Evolutionary conservation across 2,329 filamentous ascomycete genomes (phyloP).

Genomic region (Aspergillus latus): DNA sequence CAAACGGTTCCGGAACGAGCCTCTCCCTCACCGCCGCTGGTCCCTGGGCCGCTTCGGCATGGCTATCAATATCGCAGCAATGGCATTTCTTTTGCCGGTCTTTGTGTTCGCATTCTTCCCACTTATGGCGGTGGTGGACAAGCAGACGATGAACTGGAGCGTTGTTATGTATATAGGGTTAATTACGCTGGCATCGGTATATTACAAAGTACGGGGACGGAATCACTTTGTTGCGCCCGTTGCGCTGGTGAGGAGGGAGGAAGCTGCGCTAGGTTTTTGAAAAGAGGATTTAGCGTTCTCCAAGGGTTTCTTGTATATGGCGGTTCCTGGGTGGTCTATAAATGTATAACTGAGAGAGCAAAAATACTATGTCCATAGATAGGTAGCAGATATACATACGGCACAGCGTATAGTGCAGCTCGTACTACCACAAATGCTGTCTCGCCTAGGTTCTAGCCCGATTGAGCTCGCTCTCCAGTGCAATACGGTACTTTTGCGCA

Average conservation of each 20-base stretch:
- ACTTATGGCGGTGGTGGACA: slow-evolving; percentile 30
- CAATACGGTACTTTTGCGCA: too few relatives aligned
- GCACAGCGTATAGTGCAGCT: too few relatives aligned
- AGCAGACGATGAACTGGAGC: slow-evolving; percentile 50
- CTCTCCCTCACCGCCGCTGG: slow-evolving; percentile 47
- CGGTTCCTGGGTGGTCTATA: background rate
- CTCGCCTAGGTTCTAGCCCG: too few relatives aligned
- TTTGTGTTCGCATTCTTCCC: slow-evolving; percentile 51
- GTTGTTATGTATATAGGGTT: slow-evolving; percentile 48
- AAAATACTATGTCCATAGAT: too few relatives aligned
- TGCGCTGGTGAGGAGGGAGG: slow-evolving; percentile 34
- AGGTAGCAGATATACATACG: too few relatives aligned
- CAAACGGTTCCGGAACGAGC: slow-evolving; percentile 44
- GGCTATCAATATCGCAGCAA: slow-evolving; percentile 43
- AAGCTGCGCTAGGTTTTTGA: background rate
- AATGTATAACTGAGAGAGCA: too few relatives aligned
- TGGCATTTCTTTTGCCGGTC: slow-evolving; percentile 41
- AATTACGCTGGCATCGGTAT: slow-evolving; percentile 44
- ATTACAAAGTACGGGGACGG: slow-evolving; percentile 44
- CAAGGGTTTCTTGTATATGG: background rate
- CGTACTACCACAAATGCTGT: too few relatives aligned
- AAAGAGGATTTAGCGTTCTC: background rate
- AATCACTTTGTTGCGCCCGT: slow-evolving; percentile 45
- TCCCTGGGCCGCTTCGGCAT: slow-evolving; percentile 47
- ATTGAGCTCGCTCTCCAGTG: too few relatives aligned